Base-by-base conservation (phyloP, 805 yeast species). In the Cyberlindnera amylophila region DNA sequence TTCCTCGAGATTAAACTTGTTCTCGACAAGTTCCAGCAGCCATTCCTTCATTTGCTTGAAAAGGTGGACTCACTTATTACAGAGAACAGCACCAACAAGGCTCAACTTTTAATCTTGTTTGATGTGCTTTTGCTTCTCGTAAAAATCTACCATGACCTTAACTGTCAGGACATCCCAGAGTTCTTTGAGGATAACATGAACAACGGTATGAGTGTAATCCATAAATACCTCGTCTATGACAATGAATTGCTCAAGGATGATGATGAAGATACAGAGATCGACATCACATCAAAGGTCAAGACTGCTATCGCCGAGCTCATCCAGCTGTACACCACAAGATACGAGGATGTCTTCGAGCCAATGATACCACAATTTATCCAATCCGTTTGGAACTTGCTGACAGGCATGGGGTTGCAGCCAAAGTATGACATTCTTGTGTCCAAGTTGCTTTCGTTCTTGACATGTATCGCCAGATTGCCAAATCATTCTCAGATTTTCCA, bases 141-240 rank as follows among this genome's bases (percentile, higher is more conserved):
- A 28, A 91, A 93, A 60, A 77, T 95, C 29, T 95, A 86, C 64
- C 88, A 81, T 60, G 99, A 93, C 62, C 77, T 93, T 57, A 93
- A 93, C 63, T 91, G 97, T 65, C 99, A 95, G 66, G 99, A 93
- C 65, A 83, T 93, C 41, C 99, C 99, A 1, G 99, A 90, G 64
- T 93, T 91, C 59, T 93, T 93, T 61, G 99, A 95, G 66, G 98
- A 93, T 65, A 77, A 93, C 61, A 66, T 93, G 63, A 67, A 72
- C 32, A 68, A 66, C 14, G 89, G 95, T 41, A 86, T 95, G 93
- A 71, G 71, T 5, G 75, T 90, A 23, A 70, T 90, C 52, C 95
- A 88, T 61, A 86, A 85, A 64, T 91, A 90, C 61, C 70, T 93
- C 44, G 66, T 72, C 32, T 87, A 80, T 58, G 58, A 69, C 13